Conservation (phyloP, 108 stramenopile species). For the Cyclotella kingstonii region DNA sequence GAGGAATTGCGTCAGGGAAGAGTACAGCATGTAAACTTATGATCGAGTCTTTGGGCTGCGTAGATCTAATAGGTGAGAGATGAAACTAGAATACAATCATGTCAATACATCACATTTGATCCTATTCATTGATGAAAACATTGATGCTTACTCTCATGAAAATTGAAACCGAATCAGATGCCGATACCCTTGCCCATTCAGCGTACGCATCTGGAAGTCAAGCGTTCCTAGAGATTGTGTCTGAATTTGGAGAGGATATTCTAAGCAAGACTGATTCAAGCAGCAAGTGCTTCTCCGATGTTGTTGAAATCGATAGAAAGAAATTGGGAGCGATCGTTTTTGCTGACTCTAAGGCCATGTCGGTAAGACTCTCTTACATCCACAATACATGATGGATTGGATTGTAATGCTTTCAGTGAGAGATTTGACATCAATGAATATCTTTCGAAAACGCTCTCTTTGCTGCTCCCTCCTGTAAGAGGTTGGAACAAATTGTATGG, state of each 20-base stretch:
- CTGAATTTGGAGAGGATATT: slow-evolving; percentile 62
- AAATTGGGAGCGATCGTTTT: slow-evolving; percentile 78
- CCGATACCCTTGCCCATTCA: slow-evolving; percentile 72
- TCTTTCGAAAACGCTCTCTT: background rate
- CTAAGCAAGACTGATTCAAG: slow-evolving; percentile 15
- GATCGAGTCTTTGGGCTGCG: slow-evolving; percentile 52
- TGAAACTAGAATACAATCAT: background rate
- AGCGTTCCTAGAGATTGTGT: slow-evolving; percentile 52
- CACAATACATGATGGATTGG: background rate
- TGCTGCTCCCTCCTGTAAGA: slow-evolving; percentile 13
- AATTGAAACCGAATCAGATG: too few relatives aligned
- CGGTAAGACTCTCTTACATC: slow-evolving; percentile 27
- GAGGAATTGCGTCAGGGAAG: slow-evolving; percentile 81
- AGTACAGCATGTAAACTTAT: slow-evolving; percentile 68
- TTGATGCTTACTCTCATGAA: too few relatives aligned
- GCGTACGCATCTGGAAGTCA: slow-evolving; percentile 70
- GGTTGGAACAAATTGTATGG: slow-evolving; percentile 79
- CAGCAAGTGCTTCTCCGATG: slow-evolving; percentile 21
- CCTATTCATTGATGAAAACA: background rate
- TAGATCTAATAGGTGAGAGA: slow-evolving; percentile 50
- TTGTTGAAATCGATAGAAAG: slow-evolving; percentile 56
- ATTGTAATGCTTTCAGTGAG: background rate
- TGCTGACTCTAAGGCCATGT: slow-evolving; percentile 57
- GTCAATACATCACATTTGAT: background rate
- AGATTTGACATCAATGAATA: too few relatives aligned